A percentile compares a stretch with the other conserved stretches of the same genome.
phyloP scores from a whole-genome alignment of 768 basidiomycete genomes.

The Suillus variegatus region DNA sequence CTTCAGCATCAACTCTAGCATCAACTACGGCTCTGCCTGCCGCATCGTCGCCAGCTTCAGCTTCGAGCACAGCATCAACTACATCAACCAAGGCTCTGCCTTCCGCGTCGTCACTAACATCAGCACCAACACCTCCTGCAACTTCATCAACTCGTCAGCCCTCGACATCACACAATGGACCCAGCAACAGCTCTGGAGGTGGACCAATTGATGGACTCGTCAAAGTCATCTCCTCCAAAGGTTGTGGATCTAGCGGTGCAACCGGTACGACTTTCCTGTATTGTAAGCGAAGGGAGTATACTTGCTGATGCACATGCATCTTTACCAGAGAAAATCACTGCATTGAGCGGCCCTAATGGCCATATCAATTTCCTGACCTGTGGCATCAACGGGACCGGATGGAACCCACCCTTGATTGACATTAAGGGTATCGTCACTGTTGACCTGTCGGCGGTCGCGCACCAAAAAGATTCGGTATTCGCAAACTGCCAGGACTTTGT shows the following conservation, averaged over 20 bases:
- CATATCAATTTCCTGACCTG: conserved; percentile 78
- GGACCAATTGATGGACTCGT: conserved; percentile 29
- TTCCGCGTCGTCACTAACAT: background rate
- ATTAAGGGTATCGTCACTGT: conserved; percentile 51
- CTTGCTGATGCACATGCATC: conserved; percentile 8
- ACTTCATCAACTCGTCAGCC: conserved; percentile 5
- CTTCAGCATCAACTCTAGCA: background rate
- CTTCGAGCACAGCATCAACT: background rate
- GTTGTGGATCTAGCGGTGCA: conserved; percentile 53
- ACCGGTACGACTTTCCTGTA: conserved; percentile 38
- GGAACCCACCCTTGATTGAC: conserved; percentile 68
- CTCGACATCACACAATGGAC: background rate
- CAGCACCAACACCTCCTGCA: background rate
- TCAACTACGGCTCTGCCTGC: background rate
- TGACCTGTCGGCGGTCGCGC: conserved; percentile 48
- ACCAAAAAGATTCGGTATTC: conserved; percentile 56
- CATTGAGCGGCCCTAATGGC: conserved; percentile 67
- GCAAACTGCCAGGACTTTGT: conserved; percentile 54
- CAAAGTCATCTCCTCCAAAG: conserved; percentile 30
- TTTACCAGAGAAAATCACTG: conserved; percentile 47
- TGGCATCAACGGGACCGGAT: conserved; percentile 61
- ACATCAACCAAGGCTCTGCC: background rate
- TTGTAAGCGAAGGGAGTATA: background rate
- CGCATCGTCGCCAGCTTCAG: background rate
- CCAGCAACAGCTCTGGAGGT: background rate